A percentile compares a stretch with the other conserved stretches of the same genome.
phyloP scores from a whole-genome alignment of 139 green algal genomes.

The Monoraphidium neglectum region DNA sequence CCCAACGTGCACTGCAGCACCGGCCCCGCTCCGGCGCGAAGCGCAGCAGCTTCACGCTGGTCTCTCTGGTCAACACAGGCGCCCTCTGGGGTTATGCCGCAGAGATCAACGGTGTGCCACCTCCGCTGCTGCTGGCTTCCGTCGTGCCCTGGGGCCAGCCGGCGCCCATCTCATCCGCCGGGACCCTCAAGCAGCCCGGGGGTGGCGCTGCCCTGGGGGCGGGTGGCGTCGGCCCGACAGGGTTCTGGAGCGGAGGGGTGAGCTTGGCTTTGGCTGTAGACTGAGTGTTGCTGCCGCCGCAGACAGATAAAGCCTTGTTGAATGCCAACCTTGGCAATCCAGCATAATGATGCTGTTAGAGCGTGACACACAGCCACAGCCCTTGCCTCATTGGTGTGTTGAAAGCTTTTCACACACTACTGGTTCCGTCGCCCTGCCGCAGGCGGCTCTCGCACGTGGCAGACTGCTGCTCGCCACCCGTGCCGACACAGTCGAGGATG shows the following conservation, averaged over 20 bases:
- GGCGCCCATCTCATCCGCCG: background rate
- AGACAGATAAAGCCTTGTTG: no score
- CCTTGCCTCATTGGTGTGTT: no score
- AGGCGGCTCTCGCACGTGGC: no score
- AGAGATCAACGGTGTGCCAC: background rate
- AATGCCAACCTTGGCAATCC: no score
- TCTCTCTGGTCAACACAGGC: slow-evolving; percentile 13
- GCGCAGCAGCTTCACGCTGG: background rate
- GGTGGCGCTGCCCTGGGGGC: background rate
- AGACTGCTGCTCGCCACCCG: no score
- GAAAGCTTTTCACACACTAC: no score
- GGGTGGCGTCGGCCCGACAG: background rate
- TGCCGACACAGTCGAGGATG: no score
- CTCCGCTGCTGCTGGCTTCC: slow-evolving; percentile 6
- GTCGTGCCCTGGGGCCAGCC: background rate
- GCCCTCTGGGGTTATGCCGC: slow-evolving; percentile 12
- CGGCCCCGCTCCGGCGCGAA: background rate
- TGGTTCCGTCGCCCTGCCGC: no score
- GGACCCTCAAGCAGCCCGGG: slow-evolving; percentile 7
- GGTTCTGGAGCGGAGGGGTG: slow-evolving; percentile 22
- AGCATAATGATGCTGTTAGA: no score
- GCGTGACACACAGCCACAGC: no score
- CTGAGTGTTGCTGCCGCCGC: no score
- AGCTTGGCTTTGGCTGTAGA: no score
- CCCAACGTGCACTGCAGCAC: background rate